Evolutionary conservation across 2,329 filamentous ascomycete genomes (phyloP).

Genomic region (Diaporthe caulivora): DNA sequence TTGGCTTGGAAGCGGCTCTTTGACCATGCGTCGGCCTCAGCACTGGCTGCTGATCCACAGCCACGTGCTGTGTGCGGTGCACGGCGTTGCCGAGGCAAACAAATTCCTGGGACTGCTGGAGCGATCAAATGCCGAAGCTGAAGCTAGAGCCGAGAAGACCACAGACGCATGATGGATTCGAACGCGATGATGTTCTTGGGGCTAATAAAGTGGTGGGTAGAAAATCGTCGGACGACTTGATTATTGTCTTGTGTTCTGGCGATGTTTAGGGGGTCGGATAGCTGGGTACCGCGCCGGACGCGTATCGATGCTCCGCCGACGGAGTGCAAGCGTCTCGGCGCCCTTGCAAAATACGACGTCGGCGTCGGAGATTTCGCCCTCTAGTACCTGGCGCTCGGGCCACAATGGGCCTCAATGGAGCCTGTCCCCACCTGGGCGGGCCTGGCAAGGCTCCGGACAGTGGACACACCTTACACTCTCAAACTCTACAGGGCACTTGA

Average conservation of each 20-base stretch:
- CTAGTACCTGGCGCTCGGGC: constrained; percentile 12
- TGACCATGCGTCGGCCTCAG: background rate
- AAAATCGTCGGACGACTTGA: constrained; percentile 1
- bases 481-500: background rate
- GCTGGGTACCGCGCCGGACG: constrained; percentile 21
- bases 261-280: constrained; percentile 9
- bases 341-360: constrained; percentile 7
- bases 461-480: no score
- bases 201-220: constrained; percentile 2
- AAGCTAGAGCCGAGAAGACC: constrained; percentile 12
- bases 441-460: background rate
- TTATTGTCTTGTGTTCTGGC: constrained; percentile 10
- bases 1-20: constrained; percentile 16
- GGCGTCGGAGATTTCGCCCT: constrained; percentile 24
- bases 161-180: constrained; percentile 6
- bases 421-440: constrained; percentile 4
- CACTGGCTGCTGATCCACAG: constrained; percentile 18
- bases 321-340: constrained; percentile 19
- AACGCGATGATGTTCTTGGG: background rate
- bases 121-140: constrained; percentile 25
- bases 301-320: constrained; percentile 16
- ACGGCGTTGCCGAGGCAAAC: constrained; percentile 13
- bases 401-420: constrained; percentile 22
- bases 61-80: constrained; percentile 7
- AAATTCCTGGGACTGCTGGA: constrained; percentile 4